Evolutionary conservation across 1,284 basidiomycete genomes (phyloP), one percentile per base, ranked within the genome.

Genomic region (Cerioporus squamosus): DNA sequence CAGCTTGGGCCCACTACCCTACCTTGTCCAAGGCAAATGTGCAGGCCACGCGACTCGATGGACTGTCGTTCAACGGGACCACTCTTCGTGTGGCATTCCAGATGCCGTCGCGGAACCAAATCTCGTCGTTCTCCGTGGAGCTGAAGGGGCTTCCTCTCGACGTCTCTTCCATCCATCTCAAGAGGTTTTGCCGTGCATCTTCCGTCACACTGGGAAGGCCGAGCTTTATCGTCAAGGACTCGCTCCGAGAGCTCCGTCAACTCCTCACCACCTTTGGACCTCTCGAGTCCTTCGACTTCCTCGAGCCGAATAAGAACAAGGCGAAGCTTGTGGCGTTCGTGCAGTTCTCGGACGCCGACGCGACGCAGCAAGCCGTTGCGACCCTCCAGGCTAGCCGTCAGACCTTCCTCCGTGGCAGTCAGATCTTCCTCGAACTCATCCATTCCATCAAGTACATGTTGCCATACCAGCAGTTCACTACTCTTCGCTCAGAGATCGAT

Each of bases 401-500:
- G 26, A 15, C 46, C 0, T 67, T 57, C 51, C 60, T 72, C 22
- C 60, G 65, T 26, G 45, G 61, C 3, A 60, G 63, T 31, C 67
- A 63, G 24, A 36, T 69, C 44, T 72, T 65, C 63, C 46, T 71
- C 24, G 70, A 70, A 47, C 66, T 66, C 18, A 60, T 72, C 22
- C 70, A 72, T 49, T 66, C 70, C 9, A 46, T 72, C 50, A 72
- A 70, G 48, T 72, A 69, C 59, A 64, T 55, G 47, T 43, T 72
- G 17, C 65, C 68, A 3, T 29, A n/a, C 15, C 43, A 53, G 3
- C 66, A 69, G n/a, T 70, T 67, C 39, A 9, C 22, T 8, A 59
- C 57, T 36, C 51, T 79, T 24, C 65, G 70, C 44, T 53, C 47
- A 22, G 70, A 74, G 15, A 29, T 80, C 12, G 74, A 76, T 46